Evolutionary conservation across 352 stramenopile species (phyloP).

Genomic region (Elongisporangium prolatum): DNA sequence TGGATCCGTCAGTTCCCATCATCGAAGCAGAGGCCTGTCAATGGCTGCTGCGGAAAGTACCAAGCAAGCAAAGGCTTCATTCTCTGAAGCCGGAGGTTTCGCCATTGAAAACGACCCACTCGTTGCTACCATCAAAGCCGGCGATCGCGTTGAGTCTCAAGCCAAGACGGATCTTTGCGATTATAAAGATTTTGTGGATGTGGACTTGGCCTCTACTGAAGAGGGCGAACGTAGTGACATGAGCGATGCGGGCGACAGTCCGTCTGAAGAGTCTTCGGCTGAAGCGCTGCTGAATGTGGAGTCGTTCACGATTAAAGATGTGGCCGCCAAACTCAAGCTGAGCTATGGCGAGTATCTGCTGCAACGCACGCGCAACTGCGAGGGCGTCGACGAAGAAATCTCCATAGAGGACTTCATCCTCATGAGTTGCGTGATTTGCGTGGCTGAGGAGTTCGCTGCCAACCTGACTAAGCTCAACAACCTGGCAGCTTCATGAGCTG

Average conservation of each 20-base stretch:
- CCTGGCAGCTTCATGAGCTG: constrained; percentile 33
- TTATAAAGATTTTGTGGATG: neutral
- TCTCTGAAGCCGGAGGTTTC: neutral
- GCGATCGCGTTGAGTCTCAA: neutral
- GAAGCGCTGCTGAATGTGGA: constrained; percentile 47
- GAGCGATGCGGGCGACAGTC: neutral
- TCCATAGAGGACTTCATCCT: constrained; percentile 61
- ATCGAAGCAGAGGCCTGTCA: neutral
- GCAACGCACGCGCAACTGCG: constrained; percentile 7
- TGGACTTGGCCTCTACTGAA: neutral
- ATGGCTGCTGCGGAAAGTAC: neutral
- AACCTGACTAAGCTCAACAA: constrained; percentile 48
- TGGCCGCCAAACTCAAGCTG: constrained; percentile 33
- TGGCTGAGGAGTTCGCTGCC: constrained; percentile 42
- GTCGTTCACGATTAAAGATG: constrained; percentile 50
- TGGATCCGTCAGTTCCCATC: neutral
- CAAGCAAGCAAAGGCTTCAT: neutral
- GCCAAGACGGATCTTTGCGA: neutral
- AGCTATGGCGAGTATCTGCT: constrained; percentile 47
- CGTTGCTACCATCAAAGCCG: neutral
- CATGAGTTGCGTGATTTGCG: constrained; percentile 63
- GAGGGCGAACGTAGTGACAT: neutral
- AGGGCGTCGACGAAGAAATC: constrained; percentile 19
- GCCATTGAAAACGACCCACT: neutral
- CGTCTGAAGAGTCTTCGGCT: constrained; percentile 6